Evolutionary conservation across 1,284 basidiomycete species (phyloP).

Genomic region (Bothia castanella): DNA sequence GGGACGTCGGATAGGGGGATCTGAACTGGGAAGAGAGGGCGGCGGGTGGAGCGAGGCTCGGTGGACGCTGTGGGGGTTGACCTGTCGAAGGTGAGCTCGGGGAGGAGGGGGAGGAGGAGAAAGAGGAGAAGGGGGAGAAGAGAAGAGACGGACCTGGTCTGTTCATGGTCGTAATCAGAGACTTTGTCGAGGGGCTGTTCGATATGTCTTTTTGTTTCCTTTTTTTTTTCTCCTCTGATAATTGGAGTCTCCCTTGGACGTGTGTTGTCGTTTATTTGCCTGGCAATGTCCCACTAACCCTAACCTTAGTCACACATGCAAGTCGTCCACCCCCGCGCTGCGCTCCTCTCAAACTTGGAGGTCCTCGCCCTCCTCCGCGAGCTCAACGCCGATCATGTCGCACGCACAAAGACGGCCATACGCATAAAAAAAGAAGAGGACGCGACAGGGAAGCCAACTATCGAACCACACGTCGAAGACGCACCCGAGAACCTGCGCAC

Average conservation of each 20-base stretch:
- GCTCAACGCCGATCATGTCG: slow-evolving; percentile 70
- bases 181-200: slow-evolving; percentile 5
- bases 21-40: slow-evolving; percentile 60
- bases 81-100: slow-evolving; percentile 40
- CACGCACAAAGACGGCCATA: slow-evolving; percentile 57
- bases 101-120: not conserved
- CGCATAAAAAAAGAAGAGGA: slow-evolving; percentile 73
- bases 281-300: slow-evolving; percentile 17
- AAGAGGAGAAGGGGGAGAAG: not conserved
- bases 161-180: slow-evolving; percentile 22
- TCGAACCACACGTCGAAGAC: slow-evolving; percentile 44
- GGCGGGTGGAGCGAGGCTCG: slow-evolving; percentile 65
- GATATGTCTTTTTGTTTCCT: slow-evolving; percentile 8
- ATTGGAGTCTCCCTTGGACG: slow-evolving; percentile 8
- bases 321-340: slow-evolving; percentile 72
- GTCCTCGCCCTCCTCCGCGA: slow-evolving; percentile 77
- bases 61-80: slow-evolving; percentile 74
- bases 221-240: not conserved
- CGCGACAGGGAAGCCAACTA: slow-evolving; percentile 34
- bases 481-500: slow-evolving; percentile 81
- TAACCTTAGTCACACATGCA: slow-evolving; percentile 26
- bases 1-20: slow-evolving; percentile 50
- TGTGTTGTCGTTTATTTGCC: slow-evolving; percentile 31
- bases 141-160: slow-evolving; percentile 27
- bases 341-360: slow-evolving; percentile 83